Conservation (phyloP, 202 grass and related monocot species). For the Bolboschoenoplectus hybrid region DNA sequence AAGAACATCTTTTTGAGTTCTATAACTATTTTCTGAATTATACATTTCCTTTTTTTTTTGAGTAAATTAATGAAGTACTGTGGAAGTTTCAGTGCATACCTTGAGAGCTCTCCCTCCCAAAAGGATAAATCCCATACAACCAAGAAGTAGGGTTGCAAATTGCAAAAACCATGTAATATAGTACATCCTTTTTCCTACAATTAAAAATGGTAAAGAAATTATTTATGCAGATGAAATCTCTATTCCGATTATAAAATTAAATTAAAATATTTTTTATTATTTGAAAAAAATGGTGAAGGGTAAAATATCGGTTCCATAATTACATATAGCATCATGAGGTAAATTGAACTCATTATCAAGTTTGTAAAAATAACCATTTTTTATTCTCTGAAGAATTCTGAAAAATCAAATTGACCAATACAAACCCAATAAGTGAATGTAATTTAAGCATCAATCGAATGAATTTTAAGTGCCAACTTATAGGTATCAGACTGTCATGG, state of each 20-base stretch:
- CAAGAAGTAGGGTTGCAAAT: constrained; percentile 73
- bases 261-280: too few species aligned
- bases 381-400: too few species aligned
- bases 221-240: background rate
- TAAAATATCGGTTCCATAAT: too few species aligned
- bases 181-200: constrained; percentile 72
- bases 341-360: too few species aligned
- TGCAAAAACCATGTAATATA: constrained; percentile 82
- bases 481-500: too few species aligned
- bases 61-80: background rate
- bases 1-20: background rate
- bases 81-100: constrained; percentile 37
- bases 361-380: too few species aligned
- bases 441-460: too few species aligned
- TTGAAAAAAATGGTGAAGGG: too few species aligned
- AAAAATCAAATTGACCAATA: too few species aligned
- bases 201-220: background rate
- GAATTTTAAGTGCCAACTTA: too few species aligned
- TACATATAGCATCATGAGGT: too few species aligned
- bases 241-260: background rate
- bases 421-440: too few species aligned
- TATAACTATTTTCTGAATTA: background rate
- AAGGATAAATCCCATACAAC: constrained; percentile 84
- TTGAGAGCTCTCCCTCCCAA: constrained; percentile 79
- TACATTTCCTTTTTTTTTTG: background rate